phyloP scores from a whole-genome alignment of 371 early-diverging fungal genomes.

The Rhizopus microsporus region DNA sequence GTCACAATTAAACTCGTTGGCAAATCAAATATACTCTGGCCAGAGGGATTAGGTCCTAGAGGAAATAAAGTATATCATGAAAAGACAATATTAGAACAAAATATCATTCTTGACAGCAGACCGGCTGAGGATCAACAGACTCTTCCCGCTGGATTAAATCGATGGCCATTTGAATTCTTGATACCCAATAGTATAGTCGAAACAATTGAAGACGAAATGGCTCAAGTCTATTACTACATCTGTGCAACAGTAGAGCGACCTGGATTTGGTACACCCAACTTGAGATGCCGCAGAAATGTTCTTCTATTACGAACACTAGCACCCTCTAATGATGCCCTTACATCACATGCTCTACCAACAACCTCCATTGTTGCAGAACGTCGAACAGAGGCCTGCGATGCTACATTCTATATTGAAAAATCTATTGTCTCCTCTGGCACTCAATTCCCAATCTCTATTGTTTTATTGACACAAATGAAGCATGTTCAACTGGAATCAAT shows the following conservation, averaged over 20 bases:
- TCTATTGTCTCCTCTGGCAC: conserved; percentile 50
- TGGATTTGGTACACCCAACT: conserved; percentile 23
- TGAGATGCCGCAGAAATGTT: conserved; percentile 34
- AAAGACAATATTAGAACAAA: conserved; percentile 31
- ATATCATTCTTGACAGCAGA: conserved; percentile 20
- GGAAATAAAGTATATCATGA: conserved; percentile 27
- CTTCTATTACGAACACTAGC: conserved; percentile 40
- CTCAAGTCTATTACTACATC: conserved; percentile 40
- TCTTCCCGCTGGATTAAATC: conserved; percentile 35
- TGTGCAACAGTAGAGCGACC: conserved; percentile 40
- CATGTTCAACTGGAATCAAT: conserved; percentile 40
- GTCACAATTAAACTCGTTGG: conserved; percentile 28
- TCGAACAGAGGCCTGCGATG: conserved; percentile 36
- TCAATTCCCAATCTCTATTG: conserved; percentile 44
- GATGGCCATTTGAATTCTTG: conserved; percentile 50
- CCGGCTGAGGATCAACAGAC: conserved; percentile 15
- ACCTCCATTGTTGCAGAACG: conserved; percentile 46
- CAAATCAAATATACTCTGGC: conserved; percentile 39
- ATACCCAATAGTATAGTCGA: conserved; percentile 43
- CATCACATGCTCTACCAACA: conserved; percentile 34
- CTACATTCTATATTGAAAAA: conserved; percentile 46
- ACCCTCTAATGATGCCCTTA: conserved; percentile 33
- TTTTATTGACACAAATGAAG: conserved; percentile 39
- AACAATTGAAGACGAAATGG: conserved; percentile 51
- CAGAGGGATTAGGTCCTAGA: conserved; percentile 30